phyloP scores from a whole-genome alignment of 1,284 basidiomycete species.

The Tilletia horrida region DNA sequence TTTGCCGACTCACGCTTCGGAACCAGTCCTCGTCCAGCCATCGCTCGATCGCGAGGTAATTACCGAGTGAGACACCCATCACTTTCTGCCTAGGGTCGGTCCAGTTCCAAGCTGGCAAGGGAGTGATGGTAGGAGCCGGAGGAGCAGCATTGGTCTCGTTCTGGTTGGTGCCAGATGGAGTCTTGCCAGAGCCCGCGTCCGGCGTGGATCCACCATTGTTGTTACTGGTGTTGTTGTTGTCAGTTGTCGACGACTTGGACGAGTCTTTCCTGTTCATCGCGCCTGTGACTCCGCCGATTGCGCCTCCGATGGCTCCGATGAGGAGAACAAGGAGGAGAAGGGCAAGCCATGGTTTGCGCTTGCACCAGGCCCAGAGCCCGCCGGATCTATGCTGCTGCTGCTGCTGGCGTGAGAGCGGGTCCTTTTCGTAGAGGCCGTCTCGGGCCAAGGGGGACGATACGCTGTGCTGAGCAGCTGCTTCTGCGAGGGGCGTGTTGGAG shows the following conservation, averaged over 20 bases:
- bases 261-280: background rate
- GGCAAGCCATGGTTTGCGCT: conserved; percentile 7
- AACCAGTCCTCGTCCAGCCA: conserved; percentile 58
- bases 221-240: background rate
- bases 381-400: background rate
- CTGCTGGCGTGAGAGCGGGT: too few species aligned
- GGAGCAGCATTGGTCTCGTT: conserved; percentile 5
- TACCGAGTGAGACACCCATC: conserved; percentile 49
- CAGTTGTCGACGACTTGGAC: background rate
- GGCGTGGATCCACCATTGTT: background rate
- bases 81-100: conserved; percentile 48
- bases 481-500: conserved; percentile 2
- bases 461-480: conserved; percentile 7
- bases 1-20: conserved; percentile 10
- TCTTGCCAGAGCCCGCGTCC: background rate
- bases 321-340: conserved; percentile 2
- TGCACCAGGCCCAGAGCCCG: conserved; percentile 13
- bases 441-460: background rate
- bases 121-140: conserved; percentile 28
- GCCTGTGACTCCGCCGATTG: background rate
- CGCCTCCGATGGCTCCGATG: conserved; percentile 4
- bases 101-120: conserved; percentile 49
- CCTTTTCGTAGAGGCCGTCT: too few species aligned
- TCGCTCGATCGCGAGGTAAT: conserved; percentile 52
- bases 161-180: conserved; percentile 13